Evolutionary conservation across 1,139 yeast species (phyloP), one percentile per base, ranked within the genome.

Genomic region (Taphrina populina): DNA sequence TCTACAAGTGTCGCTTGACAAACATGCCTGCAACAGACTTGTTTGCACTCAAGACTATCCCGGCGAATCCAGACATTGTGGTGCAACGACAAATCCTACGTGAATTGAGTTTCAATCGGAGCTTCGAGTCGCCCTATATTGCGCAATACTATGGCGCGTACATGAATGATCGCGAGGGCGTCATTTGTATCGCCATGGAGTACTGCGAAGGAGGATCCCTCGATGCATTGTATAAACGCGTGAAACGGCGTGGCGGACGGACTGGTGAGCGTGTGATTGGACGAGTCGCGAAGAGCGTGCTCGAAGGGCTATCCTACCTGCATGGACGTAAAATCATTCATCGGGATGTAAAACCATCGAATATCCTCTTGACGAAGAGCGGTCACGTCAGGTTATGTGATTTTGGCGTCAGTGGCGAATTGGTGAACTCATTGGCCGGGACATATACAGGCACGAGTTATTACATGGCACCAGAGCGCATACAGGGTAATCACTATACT

Each of bases 401-500:
- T 72, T 92, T 92, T 70, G 99, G 99, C 46, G 98, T 92, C 21
- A 81, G 90, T 57, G 98, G 98, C 21, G 92, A 92, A 67, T 74
- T 92, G 61, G 97, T 92, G 36, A 96, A 97, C 1, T 88, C 96
- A 0, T 76, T 92, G 65, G 98, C 98, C 10, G 82, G 88, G 65
- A 92, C 99, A 0, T 90, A 92, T 66, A 90, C 92, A 64, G 99
- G 99, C 5, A 92, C 98, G 69, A 98, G 92, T 71, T 85, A 95
- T 4, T 92, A 92, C 71, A 92, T 92, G 99, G 87, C 96, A 1
- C 98, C 98, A 0, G 98, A 92, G 66, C 78, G 98, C 61, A 92
- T 92, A 57, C 96, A 88, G 70, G 98, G 98, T 7, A 86, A 87
- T 47, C 83, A 83, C 13, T 92, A 92, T 69, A 85, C 95, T 4